Percentiles rank a stretch among this genome's conserved stretches.
phyloP scores from a whole-genome alignment of 1,139 yeast species.

The Suhomyces chickasaworum region DNA sequence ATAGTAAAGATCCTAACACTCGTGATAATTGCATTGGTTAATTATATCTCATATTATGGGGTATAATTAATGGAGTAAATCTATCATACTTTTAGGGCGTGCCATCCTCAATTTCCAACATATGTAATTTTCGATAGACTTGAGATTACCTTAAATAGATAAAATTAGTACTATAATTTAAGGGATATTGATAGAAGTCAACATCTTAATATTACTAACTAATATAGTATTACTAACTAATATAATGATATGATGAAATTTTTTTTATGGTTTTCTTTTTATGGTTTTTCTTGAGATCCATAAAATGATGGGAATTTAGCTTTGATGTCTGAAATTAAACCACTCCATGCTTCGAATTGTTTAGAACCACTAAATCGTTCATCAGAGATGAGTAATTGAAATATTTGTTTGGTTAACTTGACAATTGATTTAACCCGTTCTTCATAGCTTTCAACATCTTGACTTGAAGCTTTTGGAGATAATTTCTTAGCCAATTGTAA shows the following conservation, averaged over 20 bases:
- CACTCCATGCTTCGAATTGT: constrained; percentile 11
- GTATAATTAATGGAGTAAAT: too few species aligned
- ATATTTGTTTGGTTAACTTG: constrained; percentile 23
- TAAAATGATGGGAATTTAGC: constrained; percentile 9
- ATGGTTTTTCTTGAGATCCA: neutral
- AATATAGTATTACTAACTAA: too few species aligned
- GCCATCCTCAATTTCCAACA: neutral
- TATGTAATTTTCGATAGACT: too few species aligned
- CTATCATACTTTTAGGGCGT: too few species aligned
- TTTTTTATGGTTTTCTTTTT: too few species aligned
- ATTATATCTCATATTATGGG: neutral
- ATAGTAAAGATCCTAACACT: neutral
- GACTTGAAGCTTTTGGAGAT: constrained; percentile 45
- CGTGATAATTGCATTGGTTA: neutral
- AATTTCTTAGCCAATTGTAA: constrained; percentile 39
- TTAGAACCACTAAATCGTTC: constrained; percentile 4
- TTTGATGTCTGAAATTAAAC: constrained; percentile 11
- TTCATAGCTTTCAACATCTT: constrained; percentile 41
- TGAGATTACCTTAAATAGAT: neutral
- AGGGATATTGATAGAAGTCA: too few species aligned
- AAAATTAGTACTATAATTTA: neutral
- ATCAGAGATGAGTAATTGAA: constrained; percentile 8
- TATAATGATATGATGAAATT: too few species aligned
- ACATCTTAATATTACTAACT: too few species aligned
- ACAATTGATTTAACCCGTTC: constrained; percentile 35